Percentiles rank a stretch among this genome's conserved stretches.
phyloP scores from a whole-genome alignment of 208 protist species.

The Borovskyia barvae region DNA sequence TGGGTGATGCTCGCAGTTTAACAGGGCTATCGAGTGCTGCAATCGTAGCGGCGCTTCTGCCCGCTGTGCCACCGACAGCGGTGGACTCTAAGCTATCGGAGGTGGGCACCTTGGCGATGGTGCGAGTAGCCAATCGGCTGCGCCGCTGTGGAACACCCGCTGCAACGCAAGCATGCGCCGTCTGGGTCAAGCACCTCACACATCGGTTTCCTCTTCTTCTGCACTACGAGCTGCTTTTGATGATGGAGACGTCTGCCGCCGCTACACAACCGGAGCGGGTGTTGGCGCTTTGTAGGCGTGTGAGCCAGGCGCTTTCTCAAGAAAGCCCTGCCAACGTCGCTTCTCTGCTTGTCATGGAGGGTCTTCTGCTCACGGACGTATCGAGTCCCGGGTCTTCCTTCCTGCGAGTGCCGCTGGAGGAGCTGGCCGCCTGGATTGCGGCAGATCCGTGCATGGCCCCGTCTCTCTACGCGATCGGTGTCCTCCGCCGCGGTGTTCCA shows the following conservation, averaged over 20 bases:
- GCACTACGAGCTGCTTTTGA: constrained; percentile 62
- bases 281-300: constrained; percentile 29
- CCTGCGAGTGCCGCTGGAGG: constrained; percentile 9
- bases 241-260: constrained; percentile 43
- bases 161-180: constrained; percentile 34
- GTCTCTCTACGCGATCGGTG: constrained; percentile 51
- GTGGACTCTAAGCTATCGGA: not conserved
- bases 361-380: constrained; percentile 34
- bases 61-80: not conserved
- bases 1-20: constrained; percentile 4
- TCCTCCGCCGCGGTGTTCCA: constrained; percentile 40
- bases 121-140: constrained; percentile 49
- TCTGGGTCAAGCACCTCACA: constrained; percentile 56
- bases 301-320: constrained; percentile 34
- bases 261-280: constrained; percentile 39
- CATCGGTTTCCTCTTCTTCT: constrained; percentile 57
- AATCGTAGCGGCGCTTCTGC: constrained; percentile 45
- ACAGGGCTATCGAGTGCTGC: constrained; percentile 18
- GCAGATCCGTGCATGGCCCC: constrained; percentile 21
- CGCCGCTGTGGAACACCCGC: constrained; percentile 33
- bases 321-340: constrained; percentile 14
- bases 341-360: constrained; percentile 27
- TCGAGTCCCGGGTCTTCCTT: constrained; percentile 20
- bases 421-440: constrained; percentile 13
- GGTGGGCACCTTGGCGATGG: constrained; percentile 15